phyloP scores from a whole-genome alignment of 2,329 filamentous ascomycete species.

The Aspergillus pseudoglaucus region DNA sequence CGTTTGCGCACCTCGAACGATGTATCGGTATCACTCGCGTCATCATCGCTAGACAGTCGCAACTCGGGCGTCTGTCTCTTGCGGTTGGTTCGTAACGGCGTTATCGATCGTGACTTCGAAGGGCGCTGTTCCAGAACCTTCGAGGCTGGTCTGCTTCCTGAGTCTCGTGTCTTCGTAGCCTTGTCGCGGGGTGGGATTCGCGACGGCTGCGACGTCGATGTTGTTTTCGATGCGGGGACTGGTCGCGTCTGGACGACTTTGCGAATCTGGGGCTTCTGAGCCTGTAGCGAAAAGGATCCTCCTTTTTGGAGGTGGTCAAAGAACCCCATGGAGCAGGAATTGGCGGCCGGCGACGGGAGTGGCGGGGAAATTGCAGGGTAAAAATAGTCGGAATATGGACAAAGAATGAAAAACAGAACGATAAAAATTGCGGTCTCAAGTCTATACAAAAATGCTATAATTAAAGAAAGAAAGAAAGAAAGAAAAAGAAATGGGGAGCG shows the following conservation, averaged over 20 bases:
- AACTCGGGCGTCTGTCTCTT: slow-evolving; percentile 35
- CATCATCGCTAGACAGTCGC: slow-evolving; percentile 35
- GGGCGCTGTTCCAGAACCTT: slow-evolving; percentile 22
- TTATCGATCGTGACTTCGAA: slow-evolving; percentile 25
- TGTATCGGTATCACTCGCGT: slow-evolving; percentile 36
- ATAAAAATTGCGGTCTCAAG: neutral
- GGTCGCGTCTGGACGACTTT: slow-evolving; percentile 36
- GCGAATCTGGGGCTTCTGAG: slow-evolving; percentile 37
- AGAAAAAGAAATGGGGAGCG: neutral
- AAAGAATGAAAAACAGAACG: slow-evolving; percentile 4
- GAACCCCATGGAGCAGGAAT: slow-evolving; percentile 32
- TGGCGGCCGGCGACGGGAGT: slow-evolving; percentile 1
- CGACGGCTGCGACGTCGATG: slow-evolving; percentile 21
- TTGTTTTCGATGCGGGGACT: slow-evolving; percentile 21
- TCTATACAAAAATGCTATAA: slow-evolving; percentile 1
- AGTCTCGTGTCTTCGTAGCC: slow-evolving; percentile 16
- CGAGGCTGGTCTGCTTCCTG: slow-evolving; percentile 24
- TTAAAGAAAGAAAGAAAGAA: slow-evolving; percentile 6
- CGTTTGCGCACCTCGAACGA: slow-evolving; percentile 40
- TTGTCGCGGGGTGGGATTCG: slow-evolving; percentile 14
- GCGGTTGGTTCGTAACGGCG: slow-evolving; percentile 22
- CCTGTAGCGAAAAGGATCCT: slow-evolving; percentile 35
- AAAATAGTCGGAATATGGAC: slow-evolving; percentile 9
- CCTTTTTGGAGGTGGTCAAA: slow-evolving; percentile 42
- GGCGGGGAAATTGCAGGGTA: slow-evolving; percentile 6